Evolutionary conservation across 1,139 yeast genomes (phyloP).

Genomic region (Yamadazyma atmosphaerica): DNA sequence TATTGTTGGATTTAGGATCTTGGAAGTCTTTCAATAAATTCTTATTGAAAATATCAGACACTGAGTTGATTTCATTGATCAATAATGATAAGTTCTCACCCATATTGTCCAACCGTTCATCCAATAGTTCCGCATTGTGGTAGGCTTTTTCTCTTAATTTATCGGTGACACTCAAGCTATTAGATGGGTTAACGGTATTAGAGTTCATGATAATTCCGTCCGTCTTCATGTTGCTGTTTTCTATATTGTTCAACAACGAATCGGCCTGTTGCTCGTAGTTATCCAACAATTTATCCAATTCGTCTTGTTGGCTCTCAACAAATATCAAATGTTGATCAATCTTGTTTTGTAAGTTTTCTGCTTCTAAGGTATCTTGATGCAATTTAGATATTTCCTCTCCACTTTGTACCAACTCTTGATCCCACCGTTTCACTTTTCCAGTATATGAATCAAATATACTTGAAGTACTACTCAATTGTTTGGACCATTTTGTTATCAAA

Average conservation of each 20-base stretch:
- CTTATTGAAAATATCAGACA: slow-evolving; percentile 79
- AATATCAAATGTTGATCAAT: slow-evolving; percentile 86
- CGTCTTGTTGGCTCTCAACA: slow-evolving; percentile 91
- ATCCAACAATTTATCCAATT: slow-evolving; percentile 76
- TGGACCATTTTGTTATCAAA: slow-evolving; percentile 89
- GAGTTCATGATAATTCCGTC: slow-evolving; percentile 13
- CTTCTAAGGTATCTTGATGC: slow-evolving; percentile 74
- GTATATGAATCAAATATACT: slow-evolving; percentile 78
- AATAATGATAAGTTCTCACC: slow-evolving; percentile 75
- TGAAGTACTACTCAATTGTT: slow-evolving; percentile 73
- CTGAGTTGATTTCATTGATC: slow-evolving; percentile 82
- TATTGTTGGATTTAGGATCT: slow-evolving; percentile 18
- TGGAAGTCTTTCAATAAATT: slow-evolving; percentile 34
- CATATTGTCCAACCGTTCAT: slow-evolving; percentile 74
- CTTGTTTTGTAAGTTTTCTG: slow-evolving; percentile 81
- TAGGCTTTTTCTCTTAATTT: slow-evolving; percentile 91
- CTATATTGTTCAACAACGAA: slow-evolving; percentile 46
- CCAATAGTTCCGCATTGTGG: slow-evolving; percentile 81
- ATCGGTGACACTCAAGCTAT: slow-evolving; percentile 54
- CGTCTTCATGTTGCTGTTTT: slow-evolving; percentile 20
- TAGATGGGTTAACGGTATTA: slow-evolving; percentile 10
- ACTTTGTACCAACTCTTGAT: slow-evolving; percentile 74
- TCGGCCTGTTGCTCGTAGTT: slow-evolving; percentile 88
- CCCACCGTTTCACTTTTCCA: slow-evolving; percentile 78
- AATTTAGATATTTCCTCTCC: slow-evolving; percentile 83